Conservation (phyloP, 768 basidiomycete species). For the Lactarius hatsudake region DNA sequence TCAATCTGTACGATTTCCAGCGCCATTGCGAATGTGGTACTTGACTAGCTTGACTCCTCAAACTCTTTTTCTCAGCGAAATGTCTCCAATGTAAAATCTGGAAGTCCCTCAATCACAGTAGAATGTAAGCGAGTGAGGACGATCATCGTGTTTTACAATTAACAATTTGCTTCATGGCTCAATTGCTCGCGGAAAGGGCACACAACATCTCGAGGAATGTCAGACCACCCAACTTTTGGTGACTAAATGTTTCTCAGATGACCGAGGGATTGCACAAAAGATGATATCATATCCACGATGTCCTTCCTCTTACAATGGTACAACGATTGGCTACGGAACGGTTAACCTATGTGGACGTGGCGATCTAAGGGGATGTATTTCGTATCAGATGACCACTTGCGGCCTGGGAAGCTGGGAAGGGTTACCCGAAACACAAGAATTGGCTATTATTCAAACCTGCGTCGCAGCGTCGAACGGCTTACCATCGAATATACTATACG, state of each 20-base stretch:
- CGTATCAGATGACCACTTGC: background rate
- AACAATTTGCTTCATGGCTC: background rate
- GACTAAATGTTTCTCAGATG: background rate
- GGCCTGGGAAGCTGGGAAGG: conserved; percentile 43
- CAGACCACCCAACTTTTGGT: too few species aligned
- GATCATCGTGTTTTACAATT: background rate
- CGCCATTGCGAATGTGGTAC: too few species aligned
- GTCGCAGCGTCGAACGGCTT: conserved; percentile 54
- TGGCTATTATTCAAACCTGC: conserved; percentile 57
- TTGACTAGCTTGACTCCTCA: too few species aligned
- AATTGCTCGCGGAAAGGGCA: background rate
- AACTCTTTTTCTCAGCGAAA: too few species aligned
- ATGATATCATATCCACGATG: background rate
- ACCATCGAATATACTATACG: conserved; percentile 50
- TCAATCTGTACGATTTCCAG: too few species aligned
- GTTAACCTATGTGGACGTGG: background rate
- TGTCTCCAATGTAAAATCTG: too few species aligned
- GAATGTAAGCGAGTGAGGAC: background rate
- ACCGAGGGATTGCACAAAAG: background rate
- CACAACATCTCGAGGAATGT: background rate
- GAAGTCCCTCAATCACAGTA: too few species aligned
- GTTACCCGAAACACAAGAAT: conserved; percentile 62
- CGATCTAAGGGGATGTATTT: background rate
- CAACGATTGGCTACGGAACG: background rate
- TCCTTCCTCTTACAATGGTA: background rate